These are phyloP conservation scores for Penicillium vulpinum DNA, from an alignment of 2,329 filamentous ascomycete species.

Conservation along the genomic window DNA sequence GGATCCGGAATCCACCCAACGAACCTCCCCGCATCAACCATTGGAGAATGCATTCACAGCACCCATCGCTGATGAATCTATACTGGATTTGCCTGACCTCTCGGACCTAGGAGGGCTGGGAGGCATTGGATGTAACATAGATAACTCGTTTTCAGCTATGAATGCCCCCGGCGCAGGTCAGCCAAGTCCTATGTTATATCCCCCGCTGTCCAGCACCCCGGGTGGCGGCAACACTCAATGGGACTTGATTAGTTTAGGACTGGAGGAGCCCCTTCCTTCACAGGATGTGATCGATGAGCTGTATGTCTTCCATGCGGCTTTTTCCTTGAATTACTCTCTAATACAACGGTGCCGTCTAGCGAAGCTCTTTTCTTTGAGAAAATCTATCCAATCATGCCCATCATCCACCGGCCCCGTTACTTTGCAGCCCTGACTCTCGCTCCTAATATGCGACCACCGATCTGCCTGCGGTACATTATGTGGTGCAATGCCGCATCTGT, in stretches of 20 bases:
- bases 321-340: slow-evolving; percentile 11
- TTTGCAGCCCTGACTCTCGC: slow-evolving; percentile 84
- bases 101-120: slow-evolving; percentile 17
- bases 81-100: slow-evolving; percentile 26
- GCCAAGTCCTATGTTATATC: slow-evolving; percentile 21
- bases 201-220: slow-evolving; percentile 26
- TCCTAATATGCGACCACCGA: slow-evolving; percentile 80
- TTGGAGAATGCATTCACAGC: slow-evolving; percentile 26
- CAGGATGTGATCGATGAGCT: slow-evolving; percentile 83
- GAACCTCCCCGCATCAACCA: slow-evolving; percentile 30
- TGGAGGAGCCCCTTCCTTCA: slow-evolving; percentile 78
- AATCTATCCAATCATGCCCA: slow-evolving; percentile 78
- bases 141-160: slow-evolving; percentile 26
- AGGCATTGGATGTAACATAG: slow-evolving; percentile 16
- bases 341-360: slow-evolving; percentile 49
- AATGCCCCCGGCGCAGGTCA: slow-evolving; percentile 23
- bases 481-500: slow-evolving; percentile 91
- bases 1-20: slow-evolving; percentile 49
- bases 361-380: slow-evolving; percentile 87
- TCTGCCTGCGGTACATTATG: slow-evolving; percentile 89
- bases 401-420: slow-evolving; percentile 88
- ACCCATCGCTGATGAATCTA: slow-evolving; percentile 35
- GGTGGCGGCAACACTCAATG: slow-evolving; percentile 61
- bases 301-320: slow-evolving; percentile 45
- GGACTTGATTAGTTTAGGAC: slow-evolving; percentile 80